phyloP scores from a whole-genome alignment of 352 stramenopile species.

The Globisporangium recalcitrans region DNA sequence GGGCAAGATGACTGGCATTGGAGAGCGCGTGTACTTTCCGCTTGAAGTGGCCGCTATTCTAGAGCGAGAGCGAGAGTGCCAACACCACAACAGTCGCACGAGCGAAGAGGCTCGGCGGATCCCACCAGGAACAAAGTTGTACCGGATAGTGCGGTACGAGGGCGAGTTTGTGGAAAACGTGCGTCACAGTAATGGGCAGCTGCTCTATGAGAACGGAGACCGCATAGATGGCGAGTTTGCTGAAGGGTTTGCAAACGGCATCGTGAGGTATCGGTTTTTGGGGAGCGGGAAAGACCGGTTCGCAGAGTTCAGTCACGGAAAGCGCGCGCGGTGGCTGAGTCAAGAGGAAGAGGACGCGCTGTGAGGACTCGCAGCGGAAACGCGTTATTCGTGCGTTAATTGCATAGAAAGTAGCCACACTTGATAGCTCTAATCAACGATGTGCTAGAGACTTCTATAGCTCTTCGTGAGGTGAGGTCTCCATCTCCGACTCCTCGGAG shows the following conservation, averaged over 20 bases:
- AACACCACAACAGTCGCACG: background rate
- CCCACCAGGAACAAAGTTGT: constrained; percentile 23
- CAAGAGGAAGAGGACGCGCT: constrained; percentile 36
- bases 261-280: constrained; percentile 38
- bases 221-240: constrained; percentile 38
- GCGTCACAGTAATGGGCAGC: constrained; percentile 40
- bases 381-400: constrained; percentile 12
- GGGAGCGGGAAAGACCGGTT: constrained; percentile 25
- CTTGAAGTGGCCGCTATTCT: constrained; percentile 38
- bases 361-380: constrained; percentile 6
- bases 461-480: constrained; percentile 6
- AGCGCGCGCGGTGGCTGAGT: constrained; percentile 46
- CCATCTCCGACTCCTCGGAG: background rate
- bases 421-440: background rate
- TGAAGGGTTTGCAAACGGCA: constrained; percentile 39
- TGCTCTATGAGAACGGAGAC: constrained; percentile 59
- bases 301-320: constrained; percentile 32
- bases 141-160: constrained; percentile 50
- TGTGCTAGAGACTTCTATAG: constrained; percentile 3
- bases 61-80: constrained; percentile 24
- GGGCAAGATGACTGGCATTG: constrained; percentile 44
- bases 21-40: constrained; percentile 48
- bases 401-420: constrained; percentile 3
- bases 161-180: constrained; percentile 41
- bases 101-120: background rate